Evolutionary conservation across 129 eudicot genomes (phyloP).

Genomic region (Helianthus tuberosus): DNA sequence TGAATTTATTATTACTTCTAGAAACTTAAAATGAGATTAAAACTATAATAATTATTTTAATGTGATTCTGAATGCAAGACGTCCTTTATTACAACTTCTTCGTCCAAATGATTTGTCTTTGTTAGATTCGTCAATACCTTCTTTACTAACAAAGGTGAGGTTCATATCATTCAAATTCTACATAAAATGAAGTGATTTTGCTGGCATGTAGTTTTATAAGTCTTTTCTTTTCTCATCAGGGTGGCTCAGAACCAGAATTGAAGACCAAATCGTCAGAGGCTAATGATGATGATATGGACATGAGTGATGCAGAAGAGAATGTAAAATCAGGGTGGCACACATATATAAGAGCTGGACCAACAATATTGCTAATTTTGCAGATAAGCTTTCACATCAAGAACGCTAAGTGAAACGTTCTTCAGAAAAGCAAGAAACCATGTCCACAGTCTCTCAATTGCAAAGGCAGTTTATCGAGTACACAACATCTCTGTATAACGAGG

Average conservation of each 20-base stretch:
- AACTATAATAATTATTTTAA: neutral
- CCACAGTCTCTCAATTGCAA: too few species aligned
- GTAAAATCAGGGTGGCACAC: slow-evolving; percentile 50
- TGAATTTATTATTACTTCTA: neutral
- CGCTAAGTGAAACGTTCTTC: too few species aligned
- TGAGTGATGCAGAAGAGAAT: slow-evolving; percentile 42
- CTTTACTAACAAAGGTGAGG: slow-evolving; percentile 59
- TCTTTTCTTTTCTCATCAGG: slow-evolving; percentile 37
- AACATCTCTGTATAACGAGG: too few species aligned
- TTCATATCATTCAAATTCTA: neutral
- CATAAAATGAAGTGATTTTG: neutral
- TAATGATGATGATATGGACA: slow-evolving; percentile 45
- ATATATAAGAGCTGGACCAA: too few species aligned
- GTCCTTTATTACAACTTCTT: slow-evolving; percentile 83
- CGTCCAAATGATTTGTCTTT: slow-evolving; percentile 79
- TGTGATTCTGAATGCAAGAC: slow-evolving; percentile 63
- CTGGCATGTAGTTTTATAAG: slow-evolving; percentile 8
- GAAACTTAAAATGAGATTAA: neutral
- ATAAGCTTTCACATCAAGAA: too few species aligned
- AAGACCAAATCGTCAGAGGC: slow-evolving; percentile 36
- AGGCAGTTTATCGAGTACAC: too few species aligned
- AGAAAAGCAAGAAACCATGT: too few species aligned
- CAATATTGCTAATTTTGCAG: too few species aligned
- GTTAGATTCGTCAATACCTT: slow-evolving; percentile 65
- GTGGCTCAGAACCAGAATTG: slow-evolving; percentile 32